A percentile compares a stretch with the other conserved stretches of the same genome.
Conservation (phyloP, 768 basidiomycete genomes). For the Termitomyces sp. region DNA sequence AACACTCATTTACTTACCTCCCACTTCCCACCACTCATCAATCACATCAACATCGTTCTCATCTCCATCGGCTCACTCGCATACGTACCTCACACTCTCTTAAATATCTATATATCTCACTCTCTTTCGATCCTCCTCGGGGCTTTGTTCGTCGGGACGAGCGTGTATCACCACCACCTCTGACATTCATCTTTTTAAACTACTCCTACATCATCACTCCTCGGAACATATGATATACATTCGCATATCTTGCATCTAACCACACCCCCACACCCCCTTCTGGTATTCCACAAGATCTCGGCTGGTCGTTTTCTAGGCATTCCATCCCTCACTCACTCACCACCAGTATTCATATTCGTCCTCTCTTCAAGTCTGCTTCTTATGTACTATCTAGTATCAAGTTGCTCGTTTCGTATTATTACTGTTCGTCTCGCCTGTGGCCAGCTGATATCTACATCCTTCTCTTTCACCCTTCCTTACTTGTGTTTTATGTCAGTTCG, state of each 20-base stretch:
- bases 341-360: not conserved
- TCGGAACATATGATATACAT: not conserved
- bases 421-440: not conserved
- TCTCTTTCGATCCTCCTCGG: constrained; percentile 6
- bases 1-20: not conserved
- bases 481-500: constrained; percentile 4
- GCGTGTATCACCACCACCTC: constrained; percentile 29
- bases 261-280: not conserved
- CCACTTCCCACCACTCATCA: not conserved
- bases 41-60: not conserved
- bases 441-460: constrained; percentile 1
- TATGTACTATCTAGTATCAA: not conserved
- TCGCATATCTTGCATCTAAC: not conserved
- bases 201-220: constrained; percentile 2
- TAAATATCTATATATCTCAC: not conserved
- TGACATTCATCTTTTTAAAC: not conserved
- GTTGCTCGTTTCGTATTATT: not conserved
- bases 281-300: constrained; percentile 6
- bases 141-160: constrained; percentile 38
- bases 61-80: constrained; percentile 4
- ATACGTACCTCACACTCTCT: constrained; percentile 2
- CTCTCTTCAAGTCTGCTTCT: constrained; percentile 2
- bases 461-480: not conserved
- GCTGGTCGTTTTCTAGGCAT: constrained; percentile 11
- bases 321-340: constrained; percentile 2